Base-by-base conservation (phyloP, 75 land plant species). In the Cunninghamia lanceolata region DNA sequence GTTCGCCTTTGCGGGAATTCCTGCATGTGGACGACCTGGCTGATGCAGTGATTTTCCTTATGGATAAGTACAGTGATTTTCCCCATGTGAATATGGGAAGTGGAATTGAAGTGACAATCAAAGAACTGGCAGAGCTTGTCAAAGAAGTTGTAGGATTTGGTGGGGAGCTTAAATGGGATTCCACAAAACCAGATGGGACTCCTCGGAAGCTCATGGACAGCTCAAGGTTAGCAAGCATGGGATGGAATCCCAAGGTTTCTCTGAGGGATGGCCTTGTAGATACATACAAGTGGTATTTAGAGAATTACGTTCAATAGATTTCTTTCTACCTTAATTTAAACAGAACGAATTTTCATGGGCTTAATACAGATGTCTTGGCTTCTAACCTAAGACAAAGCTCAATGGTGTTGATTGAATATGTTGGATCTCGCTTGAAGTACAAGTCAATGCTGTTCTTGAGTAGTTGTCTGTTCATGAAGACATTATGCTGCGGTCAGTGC, bases 121-220 rank as follows among this genome's bases (percentile, higher is more conserved):
- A 96, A 86, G 95, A 98, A 88, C 89, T 98, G 77, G 99, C 99
- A 16, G 99, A 96, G 89, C 50, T 96, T 88, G 99, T 98, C 88
- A 98, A 98, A 87, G 99, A 96, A 76, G 97, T 95, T 1, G 99
- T 98, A 4, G 99, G 97, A 13, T 98, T 92, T 80, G 85, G 91
- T 79, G 99, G 99, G 25, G 90, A 91, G 83, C 89, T 98, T 30
- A 95, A 91, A 50, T 98, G 99, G 99, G 99, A 98, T 75, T 6
- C 86, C 7, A 90, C 94, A 0, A 98, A 98, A 88, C 99, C 99
- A 1, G 99, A 98, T 91, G 99, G 99, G n/a, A 98, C 99, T 0
- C 99, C 99, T 17, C 94, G 99, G 50, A 98, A 98, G 89, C 92
- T 98, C 42, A 96, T 98, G 96, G 99, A 98, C 83, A 95, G 93